phyloP scores from a whole-genome alignment of 139 green algal genomes.

The Chlorokybus atmophyticus region DNA sequence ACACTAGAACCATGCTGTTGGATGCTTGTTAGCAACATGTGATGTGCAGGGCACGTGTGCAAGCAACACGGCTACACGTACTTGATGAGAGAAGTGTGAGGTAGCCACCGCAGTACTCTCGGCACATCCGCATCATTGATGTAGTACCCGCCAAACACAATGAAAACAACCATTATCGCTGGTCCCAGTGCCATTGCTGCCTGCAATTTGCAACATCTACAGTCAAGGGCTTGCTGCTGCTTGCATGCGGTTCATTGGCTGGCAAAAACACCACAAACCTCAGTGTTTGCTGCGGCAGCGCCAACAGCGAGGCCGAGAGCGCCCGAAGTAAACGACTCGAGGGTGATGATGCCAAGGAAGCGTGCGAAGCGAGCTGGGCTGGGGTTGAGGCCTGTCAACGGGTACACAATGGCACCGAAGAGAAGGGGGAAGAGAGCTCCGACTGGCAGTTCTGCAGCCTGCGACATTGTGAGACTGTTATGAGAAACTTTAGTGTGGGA shows the following conservation, averaged over 20 bases:
- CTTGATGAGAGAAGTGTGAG: constrained; percentile 63
- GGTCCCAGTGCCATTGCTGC: constrained; percentile 80
- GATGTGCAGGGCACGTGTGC: neutral
- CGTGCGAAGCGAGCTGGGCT: constrained; percentile 15
- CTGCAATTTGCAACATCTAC: too few species aligned
- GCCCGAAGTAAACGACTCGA: constrained; percentile 59
- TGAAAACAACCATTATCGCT: constrained; percentile 80
- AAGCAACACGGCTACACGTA: constrained; percentile 19
- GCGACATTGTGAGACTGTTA: too few species aligned
- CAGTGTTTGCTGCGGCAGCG: constrained; percentile 51
- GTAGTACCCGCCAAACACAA: constrained; percentile 87
- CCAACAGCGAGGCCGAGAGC: constrained; percentile 70
- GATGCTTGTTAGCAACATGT: neutral
- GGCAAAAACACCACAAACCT: too few species aligned
- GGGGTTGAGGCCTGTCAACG: constrained; percentile 29
- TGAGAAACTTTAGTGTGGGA: too few species aligned
- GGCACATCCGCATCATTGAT: constrained; percentile 60
- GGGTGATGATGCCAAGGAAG: constrained; percentile 65
- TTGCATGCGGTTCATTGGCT: too few species aligned
- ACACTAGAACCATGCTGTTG: too few species aligned
- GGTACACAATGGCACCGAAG: constrained; percentile 28
- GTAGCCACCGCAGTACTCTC: constrained; percentile 53
- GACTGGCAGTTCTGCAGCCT: constrained; percentile 32
- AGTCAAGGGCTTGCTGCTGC: too few species aligned
- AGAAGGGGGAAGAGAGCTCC: constrained; percentile 27